A percentile compares a stretch with the other conserved stretches of the same genome.
Conservation (phyloP, 139 green algal species). For the Closterium sp. region DNA sequence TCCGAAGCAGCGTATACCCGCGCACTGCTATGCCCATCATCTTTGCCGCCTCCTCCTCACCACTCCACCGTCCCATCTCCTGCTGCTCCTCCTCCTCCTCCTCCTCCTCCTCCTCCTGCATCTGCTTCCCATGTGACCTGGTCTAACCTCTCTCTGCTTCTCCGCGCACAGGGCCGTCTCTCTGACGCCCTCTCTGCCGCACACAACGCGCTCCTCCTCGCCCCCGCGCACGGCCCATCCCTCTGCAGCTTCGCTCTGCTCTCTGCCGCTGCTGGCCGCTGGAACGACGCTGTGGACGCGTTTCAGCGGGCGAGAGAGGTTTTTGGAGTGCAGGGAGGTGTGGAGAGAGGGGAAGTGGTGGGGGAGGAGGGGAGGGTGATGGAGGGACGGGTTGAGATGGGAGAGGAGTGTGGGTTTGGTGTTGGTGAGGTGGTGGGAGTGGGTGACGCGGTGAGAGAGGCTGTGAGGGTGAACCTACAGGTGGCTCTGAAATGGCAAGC, state of each 20-base stretch:
- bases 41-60: not conserved
- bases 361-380: not conserved
- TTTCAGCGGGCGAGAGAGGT: not conserved
- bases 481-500: not conserved
- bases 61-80: not conserved
- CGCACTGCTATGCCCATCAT: not conserved
- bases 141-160: not conserved
- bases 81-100: not conserved
- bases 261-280: not conserved
- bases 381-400: not conserved
- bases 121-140: not conserved
- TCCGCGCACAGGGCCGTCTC: not conserved
- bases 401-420: not conserved
- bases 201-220: not conserved
- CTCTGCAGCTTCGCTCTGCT: not conserved
- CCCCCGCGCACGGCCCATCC: not conserved
- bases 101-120: not conserved
- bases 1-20: not conserved
- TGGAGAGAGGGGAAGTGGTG: not conserved
- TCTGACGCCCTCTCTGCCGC: not conserved
- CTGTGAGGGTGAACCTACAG: not conserved
- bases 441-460: not conserved
- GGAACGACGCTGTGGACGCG: not conserved
- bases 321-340: not conserved
- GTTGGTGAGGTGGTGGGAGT: not conserved